A percentile compares a stretch with the other conserved stretches of the same genome.
Evolutionary conservation across 768 basidiomycete genomes (phyloP).

Genomic region (Pulveroboletus sp.): DNA sequence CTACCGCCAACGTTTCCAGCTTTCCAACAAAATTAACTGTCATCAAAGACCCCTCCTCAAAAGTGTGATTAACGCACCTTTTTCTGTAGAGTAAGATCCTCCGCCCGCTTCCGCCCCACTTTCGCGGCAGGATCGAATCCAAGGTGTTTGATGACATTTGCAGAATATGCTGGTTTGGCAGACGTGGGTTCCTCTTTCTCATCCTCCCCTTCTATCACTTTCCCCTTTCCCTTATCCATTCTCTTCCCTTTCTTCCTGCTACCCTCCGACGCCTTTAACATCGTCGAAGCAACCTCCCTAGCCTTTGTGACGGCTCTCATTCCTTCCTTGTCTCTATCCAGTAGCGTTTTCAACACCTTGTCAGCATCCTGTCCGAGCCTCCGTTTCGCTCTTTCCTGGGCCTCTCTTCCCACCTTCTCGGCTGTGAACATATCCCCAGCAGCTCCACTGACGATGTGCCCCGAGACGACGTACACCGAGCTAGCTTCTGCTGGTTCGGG

Average conservation of each 20-base stretch:
- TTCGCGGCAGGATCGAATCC: constrained; percentile 77
- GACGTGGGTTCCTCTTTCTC: constrained; percentile 14
- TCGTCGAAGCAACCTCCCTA: constrained; percentile 41
- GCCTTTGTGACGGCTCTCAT: constrained; percentile 60
- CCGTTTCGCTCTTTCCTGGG: constrained; percentile 72
- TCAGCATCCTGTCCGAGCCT: constrained; percentile 59
- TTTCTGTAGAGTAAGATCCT: constrained; percentile 41
- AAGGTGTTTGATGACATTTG: constrained; percentile 60
- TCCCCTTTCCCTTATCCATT: constrained; percentile 15
- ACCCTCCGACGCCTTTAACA: constrained; percentile 18
- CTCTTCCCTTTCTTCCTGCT: constrained; percentile 14
- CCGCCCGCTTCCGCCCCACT: constrained; percentile 40
- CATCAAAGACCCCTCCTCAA: background rate
- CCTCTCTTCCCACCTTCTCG: constrained; percentile 76
- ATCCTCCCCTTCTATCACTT: constrained; percentile 5
- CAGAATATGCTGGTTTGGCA: constrained; percentile 54
- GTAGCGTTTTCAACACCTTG: constrained; percentile 49
- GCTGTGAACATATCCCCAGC: constrained; percentile 43
- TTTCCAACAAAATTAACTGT: constrained; percentile 22
- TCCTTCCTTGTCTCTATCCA: constrained; percentile 64
- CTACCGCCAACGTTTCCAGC: constrained; percentile 52
- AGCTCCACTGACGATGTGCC: constrained; percentile 61
- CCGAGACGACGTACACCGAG: constrained; percentile 77
- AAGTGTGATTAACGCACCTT: constrained; percentile 43
- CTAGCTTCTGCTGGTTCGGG: constrained; percentile 40